Evolutionary conservation across 805 yeast genomes (phyloP).

Genomic region (Brettanomyces bruxellensis): DNA sequence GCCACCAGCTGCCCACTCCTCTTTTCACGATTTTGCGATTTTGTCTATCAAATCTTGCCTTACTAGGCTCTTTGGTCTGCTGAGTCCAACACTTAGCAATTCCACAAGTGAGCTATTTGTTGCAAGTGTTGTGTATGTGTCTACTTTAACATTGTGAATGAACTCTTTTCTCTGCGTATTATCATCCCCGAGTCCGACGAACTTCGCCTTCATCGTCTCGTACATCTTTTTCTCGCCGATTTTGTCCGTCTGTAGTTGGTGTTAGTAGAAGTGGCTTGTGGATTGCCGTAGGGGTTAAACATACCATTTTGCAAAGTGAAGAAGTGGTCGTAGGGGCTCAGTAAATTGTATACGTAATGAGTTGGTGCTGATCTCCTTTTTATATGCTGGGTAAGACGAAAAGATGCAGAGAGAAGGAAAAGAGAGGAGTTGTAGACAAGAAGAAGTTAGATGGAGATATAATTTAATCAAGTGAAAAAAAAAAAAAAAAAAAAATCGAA

Average conservation of each 20-base stretch:
- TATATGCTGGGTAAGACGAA: too few relatives aligned
- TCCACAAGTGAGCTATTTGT: slow-evolving; percentile 48
- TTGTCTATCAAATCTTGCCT: slow-evolving; percentile 28
- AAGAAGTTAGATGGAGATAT: too few relatives aligned
- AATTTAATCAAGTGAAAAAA: too few relatives aligned
- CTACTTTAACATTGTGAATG: slow-evolving; percentile 56
- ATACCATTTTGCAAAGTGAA: too few relatives aligned
- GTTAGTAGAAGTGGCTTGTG: neutral
- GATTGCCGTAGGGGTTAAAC: neutral
- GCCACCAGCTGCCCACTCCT: neutral
- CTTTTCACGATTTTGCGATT: slow-evolving; percentile 25
- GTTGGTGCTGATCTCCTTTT: too few relatives aligned
- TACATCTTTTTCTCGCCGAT: slow-evolving; percentile 49
- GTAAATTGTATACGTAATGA: too few relatives aligned
- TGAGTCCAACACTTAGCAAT: slow-evolving; percentile 44
- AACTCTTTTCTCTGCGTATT: slow-evolving; percentile 66
- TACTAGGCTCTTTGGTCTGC: slow-evolving; percentile 30
- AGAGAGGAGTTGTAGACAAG: too few relatives aligned
- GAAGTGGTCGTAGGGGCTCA: too few relatives aligned
- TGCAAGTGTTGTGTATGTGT: slow-evolving; percentile 53
- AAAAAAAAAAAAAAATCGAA: too few relatives aligned
- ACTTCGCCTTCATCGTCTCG: slow-evolving; percentile 48
- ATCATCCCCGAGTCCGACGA: slow-evolving; percentile 70
- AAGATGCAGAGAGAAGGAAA: too few relatives aligned
- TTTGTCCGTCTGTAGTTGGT: slow-evolving; percentile 46